Evolutionary conservation across 2,329 filamentous ascomycete genomes (phyloP).

Genomic region (Phaeoacremonium minimum): DNA sequence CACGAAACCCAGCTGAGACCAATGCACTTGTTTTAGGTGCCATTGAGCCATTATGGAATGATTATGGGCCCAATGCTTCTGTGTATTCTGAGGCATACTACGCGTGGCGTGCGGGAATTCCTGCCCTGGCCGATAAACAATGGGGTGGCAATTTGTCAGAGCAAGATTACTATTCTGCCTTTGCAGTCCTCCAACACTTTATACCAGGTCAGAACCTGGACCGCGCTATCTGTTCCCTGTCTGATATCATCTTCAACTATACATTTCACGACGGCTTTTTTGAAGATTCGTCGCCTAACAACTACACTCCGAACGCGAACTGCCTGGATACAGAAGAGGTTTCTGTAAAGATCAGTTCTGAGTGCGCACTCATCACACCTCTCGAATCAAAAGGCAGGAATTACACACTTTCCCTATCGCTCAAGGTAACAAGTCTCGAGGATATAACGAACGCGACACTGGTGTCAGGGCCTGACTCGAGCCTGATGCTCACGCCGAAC

Average conservation of each 20-base stretch:
- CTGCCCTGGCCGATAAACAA: slow-evolving; percentile 46
- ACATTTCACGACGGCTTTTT: slow-evolving; percentile 19
- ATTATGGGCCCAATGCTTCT: slow-evolving; percentile 46
- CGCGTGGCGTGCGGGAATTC: slow-evolving; percentile 43
- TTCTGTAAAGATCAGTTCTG: slow-evolving; percentile 18
- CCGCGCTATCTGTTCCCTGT: slow-evolving; percentile 27
- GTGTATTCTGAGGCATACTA: slow-evolving; percentile 49
- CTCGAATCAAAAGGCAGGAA: slow-evolving; percentile 49
- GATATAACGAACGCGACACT: slow-evolving; percentile 29
- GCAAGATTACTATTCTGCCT: slow-evolving; percentile 28
- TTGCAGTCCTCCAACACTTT: slow-evolving; percentile 30
- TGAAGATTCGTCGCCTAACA: slow-evolving; percentile 30
- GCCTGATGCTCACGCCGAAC: slow-evolving; percentile 32
- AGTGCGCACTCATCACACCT: slow-evolving; percentile 40
- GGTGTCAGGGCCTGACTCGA: slow-evolving; percentile 36
- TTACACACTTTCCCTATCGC: slow-evolving; percentile 46
- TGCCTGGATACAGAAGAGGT: slow-evolving; percentile 21
- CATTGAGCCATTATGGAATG: slow-evolving; percentile 49
- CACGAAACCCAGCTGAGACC: slow-evolving; percentile 36
- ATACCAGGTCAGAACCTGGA: slow-evolving; percentile 47
- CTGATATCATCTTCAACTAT: slow-evolving; percentile 29
- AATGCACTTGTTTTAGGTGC: slow-evolving; percentile 39
- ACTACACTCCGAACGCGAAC: slow-evolving; percentile 30
- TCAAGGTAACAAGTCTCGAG: slow-evolving; percentile 25
- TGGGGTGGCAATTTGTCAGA: slow-evolving; percentile 44